phyloP scores from a whole-genome alignment of 2,329 filamentous ascomycete genomes.

The Fusarium sacchari region DNA sequence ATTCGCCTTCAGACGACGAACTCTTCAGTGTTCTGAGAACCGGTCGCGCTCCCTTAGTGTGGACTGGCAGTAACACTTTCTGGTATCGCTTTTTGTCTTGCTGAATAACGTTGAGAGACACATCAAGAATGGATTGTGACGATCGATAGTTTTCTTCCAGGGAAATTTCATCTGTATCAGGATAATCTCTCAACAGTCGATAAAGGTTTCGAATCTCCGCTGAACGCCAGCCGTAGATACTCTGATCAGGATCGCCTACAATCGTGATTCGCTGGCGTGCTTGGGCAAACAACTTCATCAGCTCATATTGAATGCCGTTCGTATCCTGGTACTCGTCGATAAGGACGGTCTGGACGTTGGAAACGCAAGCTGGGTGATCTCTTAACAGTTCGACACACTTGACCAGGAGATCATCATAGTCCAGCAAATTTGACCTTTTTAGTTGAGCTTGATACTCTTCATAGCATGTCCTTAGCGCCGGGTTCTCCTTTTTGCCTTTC shows the following conservation, averaged over 20 bases:
- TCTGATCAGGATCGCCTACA: slow-evolving; percentile 96
- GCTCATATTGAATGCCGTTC: slow-evolving; percentile 91
- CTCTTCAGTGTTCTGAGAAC: slow-evolving; percentile 80
- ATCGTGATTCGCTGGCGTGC: slow-evolving; percentile 82
- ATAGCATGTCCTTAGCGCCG: slow-evolving; percentile 75
- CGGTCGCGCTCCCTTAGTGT: slow-evolving; percentile 80
- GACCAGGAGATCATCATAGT: slow-evolving; percentile 93
- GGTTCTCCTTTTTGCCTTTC: slow-evolving; percentile 53
- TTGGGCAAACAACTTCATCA: slow-evolving; percentile 89
- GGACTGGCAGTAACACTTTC: slow-evolving; percentile 83
- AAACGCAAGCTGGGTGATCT: slow-evolving; percentile 80
- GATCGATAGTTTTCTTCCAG: slow-evolving; percentile 96
- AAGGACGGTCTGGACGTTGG: slow-evolving; percentile 88
- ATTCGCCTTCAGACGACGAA: slow-evolving; percentile 79
- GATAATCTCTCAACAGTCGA: slow-evolving; percentile 80
- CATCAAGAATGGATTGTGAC: slow-evolving; percentile 82
- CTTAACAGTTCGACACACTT: slow-evolving; percentile 83
- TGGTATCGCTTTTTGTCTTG: slow-evolving; percentile 84
- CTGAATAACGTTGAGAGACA: slow-evolving; percentile 87
- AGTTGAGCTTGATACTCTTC: slow-evolving; percentile 82
- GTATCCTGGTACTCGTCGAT: slow-evolving; percentile 99
- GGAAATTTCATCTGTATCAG: slow-evolving; percentile 81
- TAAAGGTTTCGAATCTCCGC: slow-evolving; percentile 91
- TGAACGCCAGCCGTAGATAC: slow-evolving; percentile 95
- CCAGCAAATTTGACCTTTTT: slow-evolving; percentile 80